A percentile compares a stretch with the other conserved stretches of the same genome.
These are phyloP conservation scores for Solanum arcanum DNA, from an alignment of 257 asterid species.

Conservation along the genomic window DNA sequence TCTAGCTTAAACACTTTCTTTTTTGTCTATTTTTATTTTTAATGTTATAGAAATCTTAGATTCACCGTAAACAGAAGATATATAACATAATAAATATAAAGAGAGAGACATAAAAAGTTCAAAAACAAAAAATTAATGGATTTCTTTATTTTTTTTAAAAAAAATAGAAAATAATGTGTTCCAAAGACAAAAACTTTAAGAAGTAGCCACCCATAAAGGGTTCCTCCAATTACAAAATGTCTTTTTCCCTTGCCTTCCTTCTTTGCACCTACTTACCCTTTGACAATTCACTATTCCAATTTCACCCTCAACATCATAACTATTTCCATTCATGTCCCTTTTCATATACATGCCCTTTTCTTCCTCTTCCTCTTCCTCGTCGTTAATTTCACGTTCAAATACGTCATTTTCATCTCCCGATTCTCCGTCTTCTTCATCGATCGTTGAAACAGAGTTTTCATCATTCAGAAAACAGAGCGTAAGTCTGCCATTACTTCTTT, in stretches of 20 bases:
- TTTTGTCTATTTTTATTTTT: no score
- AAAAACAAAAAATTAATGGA: neutral
- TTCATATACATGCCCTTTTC: neutral
- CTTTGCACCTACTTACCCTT: neutral
- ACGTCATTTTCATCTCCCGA: neutral
- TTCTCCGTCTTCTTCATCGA: neutral
- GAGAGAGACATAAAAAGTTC: neutral
- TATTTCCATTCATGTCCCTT: slow-evolving; percentile 18
- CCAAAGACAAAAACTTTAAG: neutral
- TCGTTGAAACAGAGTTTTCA: neutral
- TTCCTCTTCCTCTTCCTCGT: slow-evolving; percentile 11
- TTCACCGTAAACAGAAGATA: neutral
- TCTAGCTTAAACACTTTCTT: neutral
- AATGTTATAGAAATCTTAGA: neutral
- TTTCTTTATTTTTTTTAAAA: neutral
- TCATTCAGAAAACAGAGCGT: slow-evolving; percentile 22
- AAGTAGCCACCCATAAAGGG: slow-evolving; percentile 1
- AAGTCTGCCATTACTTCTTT: slow-evolving; percentile 71
- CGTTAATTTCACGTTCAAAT: slow-evolving; percentile 2
- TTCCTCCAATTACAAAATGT: neutral
- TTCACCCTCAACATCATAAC: slow-evolving; percentile 24
- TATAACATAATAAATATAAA: neutral
- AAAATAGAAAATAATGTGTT: neutral
- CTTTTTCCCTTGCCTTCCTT: neutral
- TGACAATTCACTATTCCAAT: slow-evolving; percentile 27